Percentiles rank a stretch among this genome's conserved stretches.
These are phyloP conservation scores for Closterium sp. DNA, from an alignment of 139 green algal species.

Conservation along the genomic window DNA sequence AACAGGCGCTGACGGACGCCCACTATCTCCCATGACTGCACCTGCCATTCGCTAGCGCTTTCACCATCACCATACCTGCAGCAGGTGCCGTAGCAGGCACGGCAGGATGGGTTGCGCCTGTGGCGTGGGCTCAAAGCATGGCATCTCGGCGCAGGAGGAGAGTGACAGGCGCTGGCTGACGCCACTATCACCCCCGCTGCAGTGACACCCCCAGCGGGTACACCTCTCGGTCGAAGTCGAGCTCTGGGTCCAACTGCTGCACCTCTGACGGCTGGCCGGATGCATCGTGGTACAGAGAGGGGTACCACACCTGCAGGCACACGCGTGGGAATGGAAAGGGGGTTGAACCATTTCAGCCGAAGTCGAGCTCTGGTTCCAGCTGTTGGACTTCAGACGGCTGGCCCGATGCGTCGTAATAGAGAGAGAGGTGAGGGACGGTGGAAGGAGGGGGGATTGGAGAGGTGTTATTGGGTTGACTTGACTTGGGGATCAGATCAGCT, in stretches of 20 bases:
- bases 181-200: slow-evolving; percentile 83
- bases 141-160: slow-evolving; percentile 51
- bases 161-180: slow-evolving; percentile 65
- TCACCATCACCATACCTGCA: no score
- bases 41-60: no score
- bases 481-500: no score
- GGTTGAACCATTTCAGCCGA: no score
- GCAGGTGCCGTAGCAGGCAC: slow-evolving; percentile 83
- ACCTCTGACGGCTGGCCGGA: not conserved
- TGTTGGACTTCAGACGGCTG: no score
- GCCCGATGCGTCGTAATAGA: no score
- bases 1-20: slow-evolving; percentile 64
- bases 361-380: no score
- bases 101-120: slow-evolving; percentile 89
- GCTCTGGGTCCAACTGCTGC: slow-evolving; percentile 76
- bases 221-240: slow-evolving; percentile 92
- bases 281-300: not conserved
- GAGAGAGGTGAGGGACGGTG: no score
- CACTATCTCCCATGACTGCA: no score
- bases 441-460: no score
- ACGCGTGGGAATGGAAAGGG: no score
- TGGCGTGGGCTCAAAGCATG: slow-evolving; percentile 76
- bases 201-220: slow-evolving; percentile 86
- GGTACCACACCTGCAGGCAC: slow-evolving; percentile 22
- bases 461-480: no score